phyloP scores from a whole-genome alignment of 2,329 filamentous ascomycete genomes.

The Sclerotinia nivalis region DNA sequence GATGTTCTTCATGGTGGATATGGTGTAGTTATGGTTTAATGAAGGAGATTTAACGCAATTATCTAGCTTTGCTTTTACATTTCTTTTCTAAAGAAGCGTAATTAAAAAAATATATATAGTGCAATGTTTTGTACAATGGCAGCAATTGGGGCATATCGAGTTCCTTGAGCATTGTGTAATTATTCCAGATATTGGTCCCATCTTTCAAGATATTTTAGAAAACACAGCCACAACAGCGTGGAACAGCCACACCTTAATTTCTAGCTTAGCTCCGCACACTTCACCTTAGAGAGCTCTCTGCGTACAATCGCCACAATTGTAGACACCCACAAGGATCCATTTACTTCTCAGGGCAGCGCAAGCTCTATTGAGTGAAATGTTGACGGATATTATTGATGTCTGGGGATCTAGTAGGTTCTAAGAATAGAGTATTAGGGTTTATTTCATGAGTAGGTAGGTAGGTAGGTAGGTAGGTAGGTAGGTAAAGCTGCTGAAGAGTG shows the following conservation, averaged over 20 bases:
- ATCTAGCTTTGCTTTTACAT: background rate
- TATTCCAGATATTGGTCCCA: background rate
- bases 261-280: background rate
- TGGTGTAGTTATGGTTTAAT: conserved; percentile 5
- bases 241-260: background rate
- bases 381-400: background rate
- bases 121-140: background rate
- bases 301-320: background rate
- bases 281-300: background rate
- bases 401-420: background rate
- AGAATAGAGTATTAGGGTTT: too few relatives aligned
- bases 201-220: background rate
- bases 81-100: background rate
- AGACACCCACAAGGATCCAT: background rate
- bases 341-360: background rate
- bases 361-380: background rate
- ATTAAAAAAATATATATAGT: background rate
- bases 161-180: too few relatives aligned
- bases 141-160: background rate
- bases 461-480: too few relatives aligned
- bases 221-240: background rate
- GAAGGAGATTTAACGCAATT: background rate
- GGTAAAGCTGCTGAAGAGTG: background rate
- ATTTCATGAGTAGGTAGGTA: too few relatives aligned
- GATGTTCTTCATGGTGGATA: conserved; percentile 5